These are phyloP conservation scores for Apiotrichum sp. DNA, from an alignment of 1,284 basidiomycete genomes.

Conservation along the genomic window DNA sequence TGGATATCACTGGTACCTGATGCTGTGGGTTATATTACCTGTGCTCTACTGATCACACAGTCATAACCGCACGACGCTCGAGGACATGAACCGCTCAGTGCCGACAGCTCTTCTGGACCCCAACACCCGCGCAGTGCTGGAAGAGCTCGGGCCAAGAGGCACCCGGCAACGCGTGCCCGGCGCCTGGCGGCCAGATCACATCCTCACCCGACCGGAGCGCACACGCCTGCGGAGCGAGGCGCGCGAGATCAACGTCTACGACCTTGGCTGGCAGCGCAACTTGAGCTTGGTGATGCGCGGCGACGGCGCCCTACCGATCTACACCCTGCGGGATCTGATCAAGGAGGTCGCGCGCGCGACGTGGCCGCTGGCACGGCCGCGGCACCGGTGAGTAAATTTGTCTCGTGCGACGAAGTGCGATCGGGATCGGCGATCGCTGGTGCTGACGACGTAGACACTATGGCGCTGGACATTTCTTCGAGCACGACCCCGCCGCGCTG, in stretches of 20 bases:
- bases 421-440: no score
- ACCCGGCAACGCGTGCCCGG: constrained; percentile 7
- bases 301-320: constrained; percentile 1
- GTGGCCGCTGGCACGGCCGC: constrained; percentile 13
- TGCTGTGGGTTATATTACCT: constrained; percentile 50
- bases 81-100: constrained; percentile 63
- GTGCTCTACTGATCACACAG: constrained; percentile 45
- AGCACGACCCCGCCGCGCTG: constrained; percentile 25
- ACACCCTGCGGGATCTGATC: neutral
- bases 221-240: constrained; percentile 62
- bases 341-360: constrained; percentile 8
- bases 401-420: neutral
- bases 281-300: constrained; percentile 25
- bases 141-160: constrained; percentile 8
- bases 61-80: constrained; percentile 79
- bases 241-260: constrained; percentile 61
- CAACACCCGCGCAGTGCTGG: constrained; percentile 7
- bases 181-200: constrained; percentile 57
- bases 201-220: constrained; percentile 65
- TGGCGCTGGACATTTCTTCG: constrained; percentile 32
- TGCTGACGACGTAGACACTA: neutral
- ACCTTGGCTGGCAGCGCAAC: constrained; percentile 69
- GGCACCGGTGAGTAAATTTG: constrained; percentile 1
- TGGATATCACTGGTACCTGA: constrained; percentile 70
- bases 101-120: constrained; percentile 37